Base-by-base conservation (phyloP, 768 basidiomycete species). In the Boletales sp. region DNA sequence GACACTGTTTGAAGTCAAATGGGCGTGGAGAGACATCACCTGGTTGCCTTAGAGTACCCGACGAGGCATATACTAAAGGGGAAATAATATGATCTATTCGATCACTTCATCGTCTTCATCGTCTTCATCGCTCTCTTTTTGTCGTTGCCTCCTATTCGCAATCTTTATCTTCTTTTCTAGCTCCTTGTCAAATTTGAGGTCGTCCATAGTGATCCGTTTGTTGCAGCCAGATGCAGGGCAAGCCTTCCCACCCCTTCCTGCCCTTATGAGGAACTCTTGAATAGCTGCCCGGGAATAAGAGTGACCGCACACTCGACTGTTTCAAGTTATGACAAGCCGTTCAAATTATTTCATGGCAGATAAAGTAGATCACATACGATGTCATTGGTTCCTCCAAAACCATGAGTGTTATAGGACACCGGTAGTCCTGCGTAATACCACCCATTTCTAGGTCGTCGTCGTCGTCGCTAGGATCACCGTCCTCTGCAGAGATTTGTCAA, bases 371-470 rank as follows among this genome's bases (percentile, higher is more conserved):
- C 31, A 60, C 87, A 48, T 63, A 94, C 94, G 90, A 92, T 4
- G 87, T 91, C 51, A 89, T 72, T 2, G 94, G 92, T 44, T 95
- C 75, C 18, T 74, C 75, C 35, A 91, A 75, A 13, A 76, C 64
- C 3, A 72, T 78, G 39, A 94, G 73, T 1, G 87, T 83, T 44
- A 98, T 71, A 2, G 93, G 94, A 57, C 93, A 95, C 48, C 82
- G 86, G 74, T 84, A 91, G 59, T 83, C 84, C 61, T 90, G 87
- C 7, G 84, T 87, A 28, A 84, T 77, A 21, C 91, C 93, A 46
- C 94, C 94, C 44, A 95, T 74, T 68, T 93, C 87, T 31, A 98
- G 68, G 12, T 96, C 94, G 46, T 93, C 89, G 31, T 94, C 94
- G 45, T 84, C 84, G 50, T 89, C 89, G 47, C 86, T 89, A 30